These are phyloP conservation scores for Cladosporium sp. DNA, from an alignment of 2,329 filamentous ascomycete genomes.

Conservation along the genomic window DNA sequence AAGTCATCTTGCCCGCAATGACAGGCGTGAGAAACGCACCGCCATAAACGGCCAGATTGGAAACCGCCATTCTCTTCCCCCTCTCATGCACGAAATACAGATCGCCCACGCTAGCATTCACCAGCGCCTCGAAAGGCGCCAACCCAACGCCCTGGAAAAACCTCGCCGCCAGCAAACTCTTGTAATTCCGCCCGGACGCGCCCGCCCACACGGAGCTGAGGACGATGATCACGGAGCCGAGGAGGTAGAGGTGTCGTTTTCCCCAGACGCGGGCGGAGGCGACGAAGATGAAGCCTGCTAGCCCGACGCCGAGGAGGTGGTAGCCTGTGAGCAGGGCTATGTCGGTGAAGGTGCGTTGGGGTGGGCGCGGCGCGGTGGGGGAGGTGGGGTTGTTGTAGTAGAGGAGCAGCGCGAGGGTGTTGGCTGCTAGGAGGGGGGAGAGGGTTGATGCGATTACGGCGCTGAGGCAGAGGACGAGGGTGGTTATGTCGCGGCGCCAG, in stretches of 20 bases:
- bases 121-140: constrained; percentile 82
- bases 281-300: constrained; percentile 79
- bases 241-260: constrained; percentile 79
- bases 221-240: constrained; percentile 71
- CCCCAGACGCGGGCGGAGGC: constrained; percentile 87
- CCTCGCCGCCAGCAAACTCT: constrained; percentile 68
- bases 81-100: constrained; percentile 81
- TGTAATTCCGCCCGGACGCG: constrained; percentile 61
- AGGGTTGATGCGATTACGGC: constrained; percentile 80
- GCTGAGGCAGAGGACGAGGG: constrained; percentile 69
- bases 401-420: constrained; percentile 71
- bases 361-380: constrained; percentile 1
- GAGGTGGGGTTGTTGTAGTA: constrained; percentile 45
- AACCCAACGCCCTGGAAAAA: constrained; percentile 81
- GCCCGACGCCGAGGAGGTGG: constrained; percentile 75
- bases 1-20: constrained; percentile 81
- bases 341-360: constrained; percentile 58
- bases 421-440: constrained; percentile 81
- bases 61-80: constrained; percentile 81
- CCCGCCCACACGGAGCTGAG: constrained; percentile 75
- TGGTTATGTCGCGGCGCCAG: constrained; percentile 78
- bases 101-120: constrained; percentile 86
- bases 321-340: constrained; percentile 82
- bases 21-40: constrained; percentile 77
- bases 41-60: constrained; percentile 65